Evolutionary conservation across 1,284 basidiomycete species (phyloP), one percentile per base, ranked within the genome.

Genomic region (Omphalotus olearius): DNA sequence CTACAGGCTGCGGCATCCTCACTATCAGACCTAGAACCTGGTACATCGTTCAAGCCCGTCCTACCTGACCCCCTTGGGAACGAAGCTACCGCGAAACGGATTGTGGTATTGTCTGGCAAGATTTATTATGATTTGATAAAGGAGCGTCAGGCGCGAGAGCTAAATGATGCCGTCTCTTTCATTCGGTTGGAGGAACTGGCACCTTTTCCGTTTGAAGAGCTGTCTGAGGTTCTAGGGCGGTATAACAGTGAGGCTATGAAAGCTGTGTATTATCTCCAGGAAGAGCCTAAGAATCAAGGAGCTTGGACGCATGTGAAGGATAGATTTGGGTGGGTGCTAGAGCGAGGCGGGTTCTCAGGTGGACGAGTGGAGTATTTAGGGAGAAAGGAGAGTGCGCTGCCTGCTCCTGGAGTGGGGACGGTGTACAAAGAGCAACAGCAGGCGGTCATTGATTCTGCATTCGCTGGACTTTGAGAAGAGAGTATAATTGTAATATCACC

Each of bases 211-310:
- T 91, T 88, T 64, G 55, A 64, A 0, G 68, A 69, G 20, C 68
- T 93, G 0, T 62, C 66, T 4, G 61, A 71, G 1, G 70, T 72
- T 0, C 66, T 94, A 23, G 51, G 59, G 40, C 59, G 64, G 1
- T 89, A 89, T 59, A 41, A 59, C 0, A 57, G 61, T 11, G 73
- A 64, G 3, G 57, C 58, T n/a, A 78, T 17, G 39, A 41, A 36
- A 23, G 45, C 82, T 47, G 70, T 80, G 46, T 55, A 81, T 13
- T 94, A 87, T 82, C 72, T 90, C 14, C 92, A 95, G 65, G 93
- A 95, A 62, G 92, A 95, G 62, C 85, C 92, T 3, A 80, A 73
- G 61, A 95, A 95, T 63, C 91, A 94, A 66, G 92, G 92, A 1
- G 80, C 85, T 1, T 93, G 79, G 74, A 65, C 71, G 6, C 87